Base-by-base conservation (phyloP, 768 basidiomycete species). In the Melanogaster broomeanus region DNA sequence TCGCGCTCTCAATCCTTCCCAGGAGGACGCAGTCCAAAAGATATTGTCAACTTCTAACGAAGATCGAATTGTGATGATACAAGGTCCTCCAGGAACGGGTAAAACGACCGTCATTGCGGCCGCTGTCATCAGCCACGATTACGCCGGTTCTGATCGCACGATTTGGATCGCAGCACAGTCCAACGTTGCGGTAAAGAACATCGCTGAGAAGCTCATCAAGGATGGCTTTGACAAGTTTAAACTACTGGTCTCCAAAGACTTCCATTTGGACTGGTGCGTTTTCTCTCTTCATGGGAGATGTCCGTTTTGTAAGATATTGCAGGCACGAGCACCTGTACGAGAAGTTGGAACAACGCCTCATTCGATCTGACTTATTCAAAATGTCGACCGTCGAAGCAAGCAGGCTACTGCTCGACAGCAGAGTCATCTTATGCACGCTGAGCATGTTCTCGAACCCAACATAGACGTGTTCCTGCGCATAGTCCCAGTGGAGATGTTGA, bases 301-400 rank as follows among this genome's bases (percentile, higher is more conserved):
- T 13, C 16, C 22, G 7, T 38, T 33, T 25, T 34, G 33, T 50
- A 33, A 61, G 8, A 11, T 19, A 25, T 31, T 7, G 13, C 37
- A 79, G 79, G 79, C 79, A 82, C 25, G 80, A 82, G 47, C 74
- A 80, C 55, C 63, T 80, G 0, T 82, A 81, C 54, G 53, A 62
- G 22, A 40, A 63, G 16, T 56, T 79, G 13, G 55, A 64, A 19
- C 16, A 22, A 0, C 63, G 68, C 21, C 44, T 82, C 31, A 73
- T 81, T 37, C 62, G 68, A 21, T 69, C 74, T 1, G 73, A 75
- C 31, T 41, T 34, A 0, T 68, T 77, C 45, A 21, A 31, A 2
- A 50, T 24, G 2, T 35, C 58, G 24, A 7, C 21, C 2, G 49
- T 65, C 1, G 66, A 53, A 2, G 53, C 62, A 12, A 46, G 45